Base-by-base conservation (phyloP, 345 rosid genomes). In the Clausena lansium region DNA sequence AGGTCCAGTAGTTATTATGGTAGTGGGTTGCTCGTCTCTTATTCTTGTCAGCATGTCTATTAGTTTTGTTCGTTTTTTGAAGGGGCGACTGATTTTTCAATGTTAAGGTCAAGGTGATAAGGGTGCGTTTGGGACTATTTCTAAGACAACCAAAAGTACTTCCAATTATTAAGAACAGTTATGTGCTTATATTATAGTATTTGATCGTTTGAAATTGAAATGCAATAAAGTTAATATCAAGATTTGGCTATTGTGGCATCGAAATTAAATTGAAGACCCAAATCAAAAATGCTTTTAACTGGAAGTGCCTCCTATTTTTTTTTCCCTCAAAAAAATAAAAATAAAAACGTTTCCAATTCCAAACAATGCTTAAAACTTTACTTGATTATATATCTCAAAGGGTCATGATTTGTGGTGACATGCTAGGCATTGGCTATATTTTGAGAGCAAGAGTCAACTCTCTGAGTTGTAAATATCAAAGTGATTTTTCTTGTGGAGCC, bases 21-120 rank as follows among this genome's bases (percentile, higher is more conserved):
- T 78, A 78, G 96, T 88, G 90, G 96, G 88, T 52, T 52, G 67
- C 92, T 86, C 86, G 91, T 89, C 78, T 71, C 76, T 19, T 57
- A 27, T 77, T 55, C 64, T 83, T 79, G 91, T 79, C 82, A 63
- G 61, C 83, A 80, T 78, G 85, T 80, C 68, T 35, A n/a, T 41
- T 35, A 70, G 66, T 66, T 60, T 77, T 81, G 81, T 60, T 76
- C 17, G 67, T 9, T 45, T 9, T 45, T 47, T 70, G 3, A 11
- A 41, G 45, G 45, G 19, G 28, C 64, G 80, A 76, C 84, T 83
- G 81, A 77, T 50, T 41, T 81, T 61, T 73, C 83, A 76, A 79
- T 20, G 78, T 70, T 71, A 3, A 47, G 32, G 24, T 61, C 1
- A 13, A 45, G 30, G 20, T 7, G 11, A 4, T 59, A 22, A 58